Evolutionary conservation across 1,139 yeast genomes (phyloP), one percentile per base, ranked within the genome.

Genomic region (Chernovozyma aurita): DNA sequence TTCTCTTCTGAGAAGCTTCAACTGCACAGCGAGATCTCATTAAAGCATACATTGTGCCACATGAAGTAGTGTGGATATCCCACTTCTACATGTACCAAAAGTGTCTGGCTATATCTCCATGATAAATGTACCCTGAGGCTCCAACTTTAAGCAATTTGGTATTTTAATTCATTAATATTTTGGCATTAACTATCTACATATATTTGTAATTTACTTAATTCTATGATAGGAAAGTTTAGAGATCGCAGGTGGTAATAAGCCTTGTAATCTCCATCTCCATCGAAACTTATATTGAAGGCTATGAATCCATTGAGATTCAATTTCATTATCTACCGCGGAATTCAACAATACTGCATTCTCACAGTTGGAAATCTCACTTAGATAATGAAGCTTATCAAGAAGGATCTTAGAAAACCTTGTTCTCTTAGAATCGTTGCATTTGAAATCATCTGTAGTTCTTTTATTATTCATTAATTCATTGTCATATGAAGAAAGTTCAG

Each of bases 221-320:
- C 31, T 33, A 17, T 32, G 39, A 26, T 29, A 33, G 18, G 29
- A 32, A 16, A 20, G 7, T n/a, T 12, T 13, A 9, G 11, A 4
- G 9, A 31, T n/a, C 15, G 15, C 29, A 13, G 20, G 18, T 22
- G 59, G 57, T 14, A 55, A 35, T 13, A 55, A 44, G 2, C 57
- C 56, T 30, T 49, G 46, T n/a, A 55, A 35, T 36, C 58, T 42
- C 65, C 65, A 61, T 30, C 60, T 49, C 65, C 65, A 61, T 30
- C 62, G 42, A 14, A 63, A 43, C 39, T 59, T 61, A 25, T 55
- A 47, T 30, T 54, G 65, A 34, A 63, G 45, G 11, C 39, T 47
- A 21, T 48, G 46, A 15, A 63, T 42, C 68, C 68, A 62, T 30
- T 50, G 59, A 20, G 50, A 33, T 28, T 49, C 56, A 25, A 45